Evolutionary conservation across 176 grass and related monocot species (phyloP).

Genomic region (Alloteropsis semialata): DNA sequence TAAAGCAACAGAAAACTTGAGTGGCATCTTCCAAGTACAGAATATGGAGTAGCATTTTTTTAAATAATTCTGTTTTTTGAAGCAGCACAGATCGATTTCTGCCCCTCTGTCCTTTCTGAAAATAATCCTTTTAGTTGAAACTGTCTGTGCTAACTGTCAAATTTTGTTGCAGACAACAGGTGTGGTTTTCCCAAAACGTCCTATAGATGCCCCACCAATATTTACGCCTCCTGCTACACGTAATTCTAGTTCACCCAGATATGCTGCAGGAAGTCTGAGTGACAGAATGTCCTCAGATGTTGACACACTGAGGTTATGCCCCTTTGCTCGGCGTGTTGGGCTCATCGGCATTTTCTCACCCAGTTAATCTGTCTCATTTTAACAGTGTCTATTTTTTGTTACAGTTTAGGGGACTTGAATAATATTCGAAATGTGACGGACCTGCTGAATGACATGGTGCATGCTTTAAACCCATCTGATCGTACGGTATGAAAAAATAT

Average conservation of each 20-base stretch:
- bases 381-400: neutral
- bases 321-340: neutral
- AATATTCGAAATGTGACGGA: conserved; percentile 72
- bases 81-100: neutral
- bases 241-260: conserved; percentile 45
- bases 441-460: conserved; percentile 79
- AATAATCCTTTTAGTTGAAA: neutral
- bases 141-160: conserved; percentile 18
- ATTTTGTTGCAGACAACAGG: conserved; percentile 60
- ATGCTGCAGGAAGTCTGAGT: conserved; percentile 41
- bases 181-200: conserved; percentile 69
- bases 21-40: neutral
- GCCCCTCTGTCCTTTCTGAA: neutral
- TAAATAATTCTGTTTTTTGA: neutral
- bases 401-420: conserved; percentile 74
- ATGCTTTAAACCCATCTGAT: conserved; percentile 74
- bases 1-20: neutral
- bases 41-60: neutral
- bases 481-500: conserved; percentile 43
- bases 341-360: neutral
- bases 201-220: conserved; percentile 73
- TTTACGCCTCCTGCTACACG: conserved; percentile 55
- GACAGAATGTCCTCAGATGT: conserved; percentile 49
- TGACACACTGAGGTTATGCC: conserved; percentile 61
- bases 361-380: neutral